Percentiles rank a stretch among this genome's conserved stretches.
Conservation (phyloP, 2,329 filamentous ascomycete species). For the Pseudogymnoascus destructans region DNA sequence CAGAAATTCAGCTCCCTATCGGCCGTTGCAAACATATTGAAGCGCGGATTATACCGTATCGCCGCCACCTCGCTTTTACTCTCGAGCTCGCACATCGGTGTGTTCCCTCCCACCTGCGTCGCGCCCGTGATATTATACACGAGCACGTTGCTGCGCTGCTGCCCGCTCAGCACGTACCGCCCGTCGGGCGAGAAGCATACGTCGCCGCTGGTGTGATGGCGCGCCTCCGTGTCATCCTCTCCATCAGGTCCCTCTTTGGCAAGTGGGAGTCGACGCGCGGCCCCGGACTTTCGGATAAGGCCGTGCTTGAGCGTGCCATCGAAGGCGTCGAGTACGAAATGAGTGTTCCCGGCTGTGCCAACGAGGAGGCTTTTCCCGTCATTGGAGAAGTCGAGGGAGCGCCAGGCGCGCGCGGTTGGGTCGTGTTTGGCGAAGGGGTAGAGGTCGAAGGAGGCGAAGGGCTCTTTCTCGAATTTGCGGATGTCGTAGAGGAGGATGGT, state of each 20-base stretch:
- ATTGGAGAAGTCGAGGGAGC: conserved; percentile 87
- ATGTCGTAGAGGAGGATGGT: conserved; percentile 82
- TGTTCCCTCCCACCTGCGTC: conserved; percentile 28
- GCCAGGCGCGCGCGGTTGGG: conserved; percentile 48
- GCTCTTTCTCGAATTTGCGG: conserved; percentile 83
- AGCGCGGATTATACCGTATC: conserved; percentile 78
- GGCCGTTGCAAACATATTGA: conserved; percentile 82
- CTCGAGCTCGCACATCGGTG: conserved; percentile 50
- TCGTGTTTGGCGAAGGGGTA: conserved; percentile 25
- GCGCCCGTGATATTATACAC: conserved; percentile 61
- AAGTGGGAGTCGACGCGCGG: conserved; percentile 38
- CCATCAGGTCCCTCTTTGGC: conserved; percentile 32
- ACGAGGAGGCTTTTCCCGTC: conserved; percentile 81
- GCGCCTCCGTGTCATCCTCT: conserved; percentile 11
- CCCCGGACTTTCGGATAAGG: conserved; percentile 45
- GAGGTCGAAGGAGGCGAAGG: conserved; percentile 78
- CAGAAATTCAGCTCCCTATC: conserved; percentile 75
- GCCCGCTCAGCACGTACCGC: conserved; percentile 75
- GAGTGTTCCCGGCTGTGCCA: conserved; percentile 69
- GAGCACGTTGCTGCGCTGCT: conserved; percentile 52
- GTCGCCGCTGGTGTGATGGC: conserved; percentile 47
- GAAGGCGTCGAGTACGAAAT: conserved; percentile 91
- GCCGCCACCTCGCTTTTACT: conserved; percentile 58
- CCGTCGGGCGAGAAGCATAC: conserved; percentile 85
- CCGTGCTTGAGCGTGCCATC: conserved; percentile 67